Conservation (phyloP, 1,284 basidiomycete genomes). For the Apiotrichum mycotoxinovorans region DNA sequence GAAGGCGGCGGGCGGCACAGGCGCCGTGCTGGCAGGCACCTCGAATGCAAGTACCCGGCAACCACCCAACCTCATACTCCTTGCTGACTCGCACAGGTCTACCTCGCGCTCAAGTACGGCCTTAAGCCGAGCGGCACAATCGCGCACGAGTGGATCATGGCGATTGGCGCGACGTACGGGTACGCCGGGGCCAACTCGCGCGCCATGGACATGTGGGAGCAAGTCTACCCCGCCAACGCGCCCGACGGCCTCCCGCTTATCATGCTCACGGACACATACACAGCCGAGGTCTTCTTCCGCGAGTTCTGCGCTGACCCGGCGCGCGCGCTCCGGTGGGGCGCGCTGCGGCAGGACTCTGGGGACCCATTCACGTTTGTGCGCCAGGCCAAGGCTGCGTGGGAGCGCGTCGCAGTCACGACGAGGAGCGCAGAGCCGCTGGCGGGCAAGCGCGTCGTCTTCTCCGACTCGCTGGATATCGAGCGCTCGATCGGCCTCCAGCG, state of each 20-base stretch:
- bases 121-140: conserved; percentile 75
- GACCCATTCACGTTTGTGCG: conserved; percentile 75
- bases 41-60: conserved; percentile 63
- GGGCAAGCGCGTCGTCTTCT: conserved; percentile 73
- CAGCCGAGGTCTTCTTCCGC: conserved; percentile 75
- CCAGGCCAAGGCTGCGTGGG: conserved; percentile 64
- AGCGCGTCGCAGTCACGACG: conserved; percentile 47
- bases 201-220: conserved; percentile 80
- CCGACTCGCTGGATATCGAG: conserved; percentile 71
- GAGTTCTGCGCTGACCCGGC: conserved; percentile 63
- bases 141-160: conserved; percentile 97
- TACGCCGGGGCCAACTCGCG: conserved; percentile 70
- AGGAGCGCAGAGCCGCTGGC: conserved; percentile 60
- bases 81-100: too few species aligned
- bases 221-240: conserved; percentile 59
- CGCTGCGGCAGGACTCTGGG: conserved; percentile 87
- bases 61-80: background rate
- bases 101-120: conserved; percentile 71
- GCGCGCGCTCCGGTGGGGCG: conserved; percentile 67
- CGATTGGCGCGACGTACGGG: conserved; percentile 73
- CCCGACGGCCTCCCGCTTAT: conserved; percentile 57
- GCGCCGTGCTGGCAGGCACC: conserved; percentile 71
- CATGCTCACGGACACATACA: conserved; percentile 90
- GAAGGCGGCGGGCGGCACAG: conserved; percentile 37
- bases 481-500: conserved; percentile 66